Conservation (phyloP, 2,329 filamentous ascomycete species). For the Alternaria triticimaculans region DNA sequence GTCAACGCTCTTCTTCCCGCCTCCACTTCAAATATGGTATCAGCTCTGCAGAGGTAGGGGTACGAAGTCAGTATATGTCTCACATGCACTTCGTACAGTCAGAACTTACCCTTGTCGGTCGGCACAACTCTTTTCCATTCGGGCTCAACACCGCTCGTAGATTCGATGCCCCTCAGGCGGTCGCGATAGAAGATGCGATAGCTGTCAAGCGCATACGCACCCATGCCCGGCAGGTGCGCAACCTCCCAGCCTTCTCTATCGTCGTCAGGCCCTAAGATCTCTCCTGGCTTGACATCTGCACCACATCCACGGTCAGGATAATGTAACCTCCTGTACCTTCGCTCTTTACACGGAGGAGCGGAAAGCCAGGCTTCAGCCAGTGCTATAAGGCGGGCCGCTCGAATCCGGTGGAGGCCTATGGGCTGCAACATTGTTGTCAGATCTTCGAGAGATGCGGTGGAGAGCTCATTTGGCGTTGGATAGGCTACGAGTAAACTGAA, state of each 20-base stretch:
- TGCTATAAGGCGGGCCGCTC: slow-evolving; percentile 71
- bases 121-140: slow-evolving; percentile 91
- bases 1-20: slow-evolving; percentile 74
- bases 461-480: slow-evolving; percentile 69
- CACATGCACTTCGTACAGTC: too few relatives aligned
- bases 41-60: too few relatives aligned
- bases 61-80: too few relatives aligned
- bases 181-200: slow-evolving; percentile 96
- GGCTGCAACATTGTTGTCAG: slow-evolving; percentile 29
- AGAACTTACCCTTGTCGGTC: slow-evolving; percentile 66
- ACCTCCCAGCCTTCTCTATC: slow-evolving; percentile 74
- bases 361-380: slow-evolving; percentile 74
- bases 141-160: slow-evolving; percentile 70
- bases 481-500: slow-evolving; percentile 71
- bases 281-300: slow-evolving; percentile 54
- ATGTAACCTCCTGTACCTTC: slow-evolving; percentile 63
- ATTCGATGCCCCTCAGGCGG: slow-evolving; percentile 65
- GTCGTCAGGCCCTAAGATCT: slow-evolving; percentile 42
- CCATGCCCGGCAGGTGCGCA: slow-evolving; percentile 78
- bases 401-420: slow-evolving; percentile 46
- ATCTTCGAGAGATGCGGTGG: slow-evolving; percentile 37
- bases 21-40: slow-evolving; percentile 86
- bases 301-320: slow-evolving; percentile 32
- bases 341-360: slow-evolving; percentile 65
- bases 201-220: slow-evolving; percentile 80